phyloP scores from a whole-genome alignment of 2,329 filamentous ascomycete species.

The Pseudogymnoascus sp. region DNA sequence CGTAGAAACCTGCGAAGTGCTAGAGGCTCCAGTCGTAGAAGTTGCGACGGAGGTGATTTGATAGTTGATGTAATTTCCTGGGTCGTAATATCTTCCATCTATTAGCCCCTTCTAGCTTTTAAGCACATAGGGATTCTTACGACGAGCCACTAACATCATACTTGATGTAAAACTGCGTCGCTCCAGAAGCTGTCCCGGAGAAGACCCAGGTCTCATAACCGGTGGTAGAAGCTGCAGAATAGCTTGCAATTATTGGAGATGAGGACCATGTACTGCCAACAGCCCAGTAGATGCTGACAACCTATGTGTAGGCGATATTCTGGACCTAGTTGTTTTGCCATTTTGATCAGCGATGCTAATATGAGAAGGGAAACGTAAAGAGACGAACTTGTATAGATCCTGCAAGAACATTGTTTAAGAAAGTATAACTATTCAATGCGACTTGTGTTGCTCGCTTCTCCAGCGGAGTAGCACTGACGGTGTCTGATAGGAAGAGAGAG shows the following conservation, averaged over 20 bases:
- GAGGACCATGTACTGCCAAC: slow-evolving; percentile 20
- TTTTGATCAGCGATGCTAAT: not conserved
- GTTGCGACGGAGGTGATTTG: slow-evolving; percentile 13
- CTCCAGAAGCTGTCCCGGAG: slow-evolving; percentile 21
- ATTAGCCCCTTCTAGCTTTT: not conserved
- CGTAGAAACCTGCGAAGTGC: not conserved
- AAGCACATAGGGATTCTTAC: slow-evolving; percentile 7
- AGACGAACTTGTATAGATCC: slow-evolving; percentile 22
- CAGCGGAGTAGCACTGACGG: slow-evolving; percentile 7
- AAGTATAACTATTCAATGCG: slow-evolving; percentile 19
- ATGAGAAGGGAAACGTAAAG: not conserved
- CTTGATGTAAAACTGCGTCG: slow-evolving; percentile 24
- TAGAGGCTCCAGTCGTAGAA: slow-evolving; percentile 3
- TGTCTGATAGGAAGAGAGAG: not conserved
- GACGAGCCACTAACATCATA: slow-evolving; percentile 24
- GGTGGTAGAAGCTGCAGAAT: slow-evolving; percentile 15
- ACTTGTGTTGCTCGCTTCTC: slow-evolving; percentile 19
- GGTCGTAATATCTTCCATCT: slow-evolving; percentile 19
- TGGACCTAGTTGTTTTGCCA: slow-evolving; percentile 17
- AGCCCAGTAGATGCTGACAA: slow-evolving; percentile 21
- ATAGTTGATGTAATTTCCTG: slow-evolving; percentile 23
- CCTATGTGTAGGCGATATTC: slow-evolving; percentile 22
- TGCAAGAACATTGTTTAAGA: slow-evolving; percentile 20
- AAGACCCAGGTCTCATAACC: slow-evolving; percentile 24
- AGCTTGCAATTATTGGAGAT: slow-evolving; percentile 18